Evolutionary conservation across 768 basidiomycete genomes (phyloP).

Genomic region (Termitomyces eurrhizus): DNA sequence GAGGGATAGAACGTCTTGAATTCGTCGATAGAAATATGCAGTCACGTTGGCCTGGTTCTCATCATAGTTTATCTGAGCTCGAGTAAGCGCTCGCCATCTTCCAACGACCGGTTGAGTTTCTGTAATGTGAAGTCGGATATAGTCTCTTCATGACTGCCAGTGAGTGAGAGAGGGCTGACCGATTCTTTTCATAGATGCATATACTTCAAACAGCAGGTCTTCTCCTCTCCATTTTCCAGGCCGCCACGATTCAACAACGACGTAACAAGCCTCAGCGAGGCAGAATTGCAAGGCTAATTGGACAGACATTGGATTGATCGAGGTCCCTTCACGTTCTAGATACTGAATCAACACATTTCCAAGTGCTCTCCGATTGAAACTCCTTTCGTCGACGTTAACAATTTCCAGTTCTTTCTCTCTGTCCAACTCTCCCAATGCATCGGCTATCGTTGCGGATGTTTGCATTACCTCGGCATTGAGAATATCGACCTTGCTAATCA

Average conservation of each 20-base stretch:
- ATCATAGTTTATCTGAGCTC: constrained; percentile 10
- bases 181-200: constrained; percentile 11
- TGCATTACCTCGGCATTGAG: constrained; percentile 20
- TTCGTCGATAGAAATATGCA: constrained; percentile 3
- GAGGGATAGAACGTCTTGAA: constrained; percentile 10
- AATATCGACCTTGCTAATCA: constrained; percentile 22
- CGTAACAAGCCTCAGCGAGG: constrained; percentile 8
- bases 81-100: constrained; percentile 14
- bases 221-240: constrained; percentile 11
- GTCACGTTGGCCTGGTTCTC: constrained; percentile 6
- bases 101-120: constrained; percentile 14
- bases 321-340: constrained; percentile 1
- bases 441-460: constrained; percentile 18
- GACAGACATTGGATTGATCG: constrained; percentile 14
- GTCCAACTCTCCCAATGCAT: constrained; percentile 6
- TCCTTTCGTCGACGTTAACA: not conserved
- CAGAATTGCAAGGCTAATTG: constrained; percentile 18
- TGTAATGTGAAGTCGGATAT: not conserved
- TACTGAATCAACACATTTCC: constrained; percentile 9
- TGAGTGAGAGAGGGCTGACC: constrained; percentile 5
- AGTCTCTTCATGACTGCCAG: not conserved
- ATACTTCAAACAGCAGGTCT: constrained; percentile 9
- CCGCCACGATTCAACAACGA: constrained; percentile 13
- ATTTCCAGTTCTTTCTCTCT: constrained; percentile 3
- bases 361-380: constrained; percentile 6